These are phyloP conservation scores for Gracilariopsis chorda DNA, from an alignment of 23 red algal species.

Conservation along the genomic window DNA sequence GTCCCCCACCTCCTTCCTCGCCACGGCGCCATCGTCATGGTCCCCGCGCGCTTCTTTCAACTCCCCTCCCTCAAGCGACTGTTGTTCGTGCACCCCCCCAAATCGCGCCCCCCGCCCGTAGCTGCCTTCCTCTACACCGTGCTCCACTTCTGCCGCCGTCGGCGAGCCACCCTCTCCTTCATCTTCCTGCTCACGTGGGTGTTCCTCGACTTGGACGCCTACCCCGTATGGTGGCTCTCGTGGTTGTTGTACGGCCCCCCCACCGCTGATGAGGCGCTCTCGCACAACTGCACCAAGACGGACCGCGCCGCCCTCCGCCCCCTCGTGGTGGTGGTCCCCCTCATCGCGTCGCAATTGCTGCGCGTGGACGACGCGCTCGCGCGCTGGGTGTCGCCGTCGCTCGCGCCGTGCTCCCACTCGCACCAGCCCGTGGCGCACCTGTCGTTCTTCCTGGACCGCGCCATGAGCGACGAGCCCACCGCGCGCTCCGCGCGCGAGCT, in stretches of 20 bases:
- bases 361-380: constrained; percentile 15
- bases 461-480: background rate
- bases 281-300: background rate
- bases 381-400: background rate
- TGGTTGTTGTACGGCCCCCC: background rate
- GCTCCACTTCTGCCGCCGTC: constrained; percentile 25
- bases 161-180: background rate
- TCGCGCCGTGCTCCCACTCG: background rate
- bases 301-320: background rate
- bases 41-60: background rate
- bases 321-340: constrained; percentile 48
- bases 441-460: constrained; percentile 74
- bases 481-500: background rate
- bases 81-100: background rate
- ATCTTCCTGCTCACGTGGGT: background rate
- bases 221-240: constrained; percentile 10
- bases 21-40: background rate
- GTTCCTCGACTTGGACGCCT: constrained; percentile 32
- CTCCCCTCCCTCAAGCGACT: background rate
- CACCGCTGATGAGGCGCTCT: background rate
- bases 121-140: background rate
- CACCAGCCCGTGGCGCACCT: background rate
- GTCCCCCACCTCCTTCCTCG: background rate
- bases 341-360: constrained; percentile 48
- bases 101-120: background rate